A percentile compares a stretch with the other conserved stretches of the same genome.
These are phyloP conservation scores for Oleoguttula mirabilis DNA, from an alignment of 495 filamentous ascomycete genomes.

Conservation along the genomic window DNA sequence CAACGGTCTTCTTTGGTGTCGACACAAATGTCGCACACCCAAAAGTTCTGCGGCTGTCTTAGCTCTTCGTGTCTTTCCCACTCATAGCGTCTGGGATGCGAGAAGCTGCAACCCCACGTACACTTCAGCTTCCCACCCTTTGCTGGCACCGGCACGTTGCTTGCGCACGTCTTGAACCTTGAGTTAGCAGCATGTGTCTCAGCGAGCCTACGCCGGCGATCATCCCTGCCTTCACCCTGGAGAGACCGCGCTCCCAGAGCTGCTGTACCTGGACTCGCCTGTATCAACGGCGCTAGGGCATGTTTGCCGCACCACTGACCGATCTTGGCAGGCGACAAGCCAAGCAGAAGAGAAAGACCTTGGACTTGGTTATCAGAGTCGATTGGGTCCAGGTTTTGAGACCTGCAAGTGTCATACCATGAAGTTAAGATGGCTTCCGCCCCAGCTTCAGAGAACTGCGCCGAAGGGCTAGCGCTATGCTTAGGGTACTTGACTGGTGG, in stretches of 20 bases:
- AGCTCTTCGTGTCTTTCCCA: background rate
- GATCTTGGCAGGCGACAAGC: too few species aligned
- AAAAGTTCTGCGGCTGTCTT: background rate
- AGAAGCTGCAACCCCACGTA: background rate
- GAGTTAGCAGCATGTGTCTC: background rate
- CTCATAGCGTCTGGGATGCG: background rate
- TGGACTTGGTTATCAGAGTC: too few species aligned
- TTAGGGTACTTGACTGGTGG: too few species aligned
- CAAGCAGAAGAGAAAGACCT: too few species aligned
- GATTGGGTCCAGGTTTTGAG: too few species aligned
- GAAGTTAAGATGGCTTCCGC: too few species aligned
- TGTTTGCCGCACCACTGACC: background rate
- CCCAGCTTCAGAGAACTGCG: too few species aligned
- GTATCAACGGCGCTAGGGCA: background rate
- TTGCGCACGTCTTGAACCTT: background rate
- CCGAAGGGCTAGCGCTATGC: too few species aligned
- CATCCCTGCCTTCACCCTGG: background rate
- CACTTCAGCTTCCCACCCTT: background rate
- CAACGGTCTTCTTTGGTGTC: background rate
- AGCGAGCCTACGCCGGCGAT: background rate
- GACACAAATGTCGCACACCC: background rate
- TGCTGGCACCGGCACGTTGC: background rate
- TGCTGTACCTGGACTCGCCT: background rate
- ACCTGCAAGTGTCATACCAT: too few species aligned
- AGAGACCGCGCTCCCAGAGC: background rate